Conservation (phyloP, 345 rosid species). For the Eucalyptus pauciflora region DNA sequence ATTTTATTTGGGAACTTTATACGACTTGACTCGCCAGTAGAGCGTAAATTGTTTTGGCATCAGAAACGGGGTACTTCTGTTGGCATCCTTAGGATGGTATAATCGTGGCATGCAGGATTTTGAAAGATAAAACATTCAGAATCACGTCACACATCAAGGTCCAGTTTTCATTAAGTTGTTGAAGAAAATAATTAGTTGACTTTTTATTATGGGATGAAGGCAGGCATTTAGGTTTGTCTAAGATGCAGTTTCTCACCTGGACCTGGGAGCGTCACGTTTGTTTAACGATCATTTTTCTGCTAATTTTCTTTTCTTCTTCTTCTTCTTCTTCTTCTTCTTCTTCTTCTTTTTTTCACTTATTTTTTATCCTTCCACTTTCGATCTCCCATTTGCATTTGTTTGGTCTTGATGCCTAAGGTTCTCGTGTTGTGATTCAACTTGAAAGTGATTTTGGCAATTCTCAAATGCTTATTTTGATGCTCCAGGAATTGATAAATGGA, state of each 20-base stretch:
- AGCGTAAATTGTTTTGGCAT: neutral
- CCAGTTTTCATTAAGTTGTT: neutral
- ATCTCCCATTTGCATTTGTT: neutral
- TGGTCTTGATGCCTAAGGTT: neutral
- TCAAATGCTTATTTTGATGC: neutral
- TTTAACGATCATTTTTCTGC: neutral
- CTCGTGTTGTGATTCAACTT: neutral
- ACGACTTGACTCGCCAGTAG: neutral
- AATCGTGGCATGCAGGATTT: neutral
- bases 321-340: neutral
- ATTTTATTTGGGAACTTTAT: neutral
- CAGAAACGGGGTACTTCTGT: neutral
- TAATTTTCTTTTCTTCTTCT: neutral
- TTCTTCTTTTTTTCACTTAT: neutral
- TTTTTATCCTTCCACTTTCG: neutral
- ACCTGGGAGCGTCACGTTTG: neutral
- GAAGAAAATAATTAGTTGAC: neutral
- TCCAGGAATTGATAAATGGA: slow-evolving; percentile 28
- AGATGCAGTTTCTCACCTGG: neutral
- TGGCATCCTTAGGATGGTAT: neutral
- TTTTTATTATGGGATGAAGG: neutral
- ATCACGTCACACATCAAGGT: neutral
- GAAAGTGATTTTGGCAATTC: neutral
- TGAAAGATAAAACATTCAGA: neutral
- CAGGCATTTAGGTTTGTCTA: neutral